phyloP scores from a whole-genome alignment of 768 basidiomycete species.

The Lentinula guzmanii region DNA sequence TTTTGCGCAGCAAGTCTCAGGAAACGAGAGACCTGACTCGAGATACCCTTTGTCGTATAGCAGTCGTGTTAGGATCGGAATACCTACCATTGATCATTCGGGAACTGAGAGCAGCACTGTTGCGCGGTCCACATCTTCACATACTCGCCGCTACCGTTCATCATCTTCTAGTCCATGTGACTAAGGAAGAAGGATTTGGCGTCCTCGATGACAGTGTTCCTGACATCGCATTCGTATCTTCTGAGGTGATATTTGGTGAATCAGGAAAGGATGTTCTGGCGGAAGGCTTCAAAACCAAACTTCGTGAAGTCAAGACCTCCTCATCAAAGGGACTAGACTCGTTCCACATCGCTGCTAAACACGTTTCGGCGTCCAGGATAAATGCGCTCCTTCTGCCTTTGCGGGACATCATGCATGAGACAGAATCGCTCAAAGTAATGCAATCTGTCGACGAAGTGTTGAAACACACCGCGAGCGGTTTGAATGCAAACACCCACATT shows the following conservation, averaged over 20 bases:
- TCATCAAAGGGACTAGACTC: constrained; percentile 82
- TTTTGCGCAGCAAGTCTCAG: constrained; percentile 88
- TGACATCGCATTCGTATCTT: constrained; percentile 74
- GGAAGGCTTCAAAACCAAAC: constrained; percentile 92
- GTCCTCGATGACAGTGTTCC: constrained; percentile 72
- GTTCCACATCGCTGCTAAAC: constrained; percentile 74
- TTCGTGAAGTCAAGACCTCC: constrained; percentile 84
- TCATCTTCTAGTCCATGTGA: constrained; percentile 75
- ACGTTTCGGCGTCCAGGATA: constrained; percentile 72
- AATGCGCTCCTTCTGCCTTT: constrained; percentile 73
- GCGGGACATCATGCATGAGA: constrained; percentile 80
- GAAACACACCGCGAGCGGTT: constrained; percentile 72
- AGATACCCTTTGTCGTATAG: constrained; percentile 79
- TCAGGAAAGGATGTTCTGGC: constrained; percentile 84
- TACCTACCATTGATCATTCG: constrained; percentile 71
- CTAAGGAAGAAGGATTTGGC: constrained; percentile 51
- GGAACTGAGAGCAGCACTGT: constrained; percentile 78
- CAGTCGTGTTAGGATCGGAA: constrained; percentile 59
- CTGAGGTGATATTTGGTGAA: constrained; percentile 91
- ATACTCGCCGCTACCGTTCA: constrained; percentile 84
- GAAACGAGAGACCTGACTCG: constrained; percentile 86
- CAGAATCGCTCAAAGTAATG: constrained; percentile 75
- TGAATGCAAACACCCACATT: constrained; percentile 78
- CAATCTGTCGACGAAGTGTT: constrained; percentile 85
- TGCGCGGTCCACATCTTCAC: constrained; percentile 92